Conservation (phyloP, 129 eudicot species). For the Flaveria trinervia region DNA sequence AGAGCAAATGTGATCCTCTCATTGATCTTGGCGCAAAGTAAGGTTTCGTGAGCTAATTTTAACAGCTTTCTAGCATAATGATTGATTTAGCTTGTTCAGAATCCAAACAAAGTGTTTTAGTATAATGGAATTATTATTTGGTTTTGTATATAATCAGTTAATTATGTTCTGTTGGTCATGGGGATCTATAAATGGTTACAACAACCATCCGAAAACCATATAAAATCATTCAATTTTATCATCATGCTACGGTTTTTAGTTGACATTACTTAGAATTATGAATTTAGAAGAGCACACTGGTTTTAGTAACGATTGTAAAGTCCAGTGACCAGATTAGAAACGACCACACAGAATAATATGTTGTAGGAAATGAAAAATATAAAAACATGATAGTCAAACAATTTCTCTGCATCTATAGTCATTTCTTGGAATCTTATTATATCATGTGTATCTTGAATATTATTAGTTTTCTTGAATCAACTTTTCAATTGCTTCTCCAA, state of each 20-base stretch:
- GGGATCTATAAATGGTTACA: not conserved
- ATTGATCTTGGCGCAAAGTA: slow-evolving; percentile 91
- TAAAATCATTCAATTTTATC: not conserved
- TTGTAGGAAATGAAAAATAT: not conserved
- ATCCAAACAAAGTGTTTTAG: not conserved
- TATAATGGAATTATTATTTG: not conserved
- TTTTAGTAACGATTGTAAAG: not conserved
- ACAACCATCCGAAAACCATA: not conserved
- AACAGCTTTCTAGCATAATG: slow-evolving; percentile 4
- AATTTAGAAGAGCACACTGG: not conserved
- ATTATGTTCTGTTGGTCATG: not conserved
- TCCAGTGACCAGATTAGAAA: not conserved
- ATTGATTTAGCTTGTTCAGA: not conserved
- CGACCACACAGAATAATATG: not conserved
- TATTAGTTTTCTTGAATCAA: not conserved
- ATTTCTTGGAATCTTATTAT: not conserved
- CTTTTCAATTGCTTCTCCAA: not conserved
- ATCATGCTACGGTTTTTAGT: not conserved
- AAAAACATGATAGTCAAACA: not conserved
- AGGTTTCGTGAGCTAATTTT: slow-evolving; percentile 33
- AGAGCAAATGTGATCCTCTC: slow-evolving; percentile 96
- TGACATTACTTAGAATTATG: not conserved
- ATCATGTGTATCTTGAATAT: not conserved
- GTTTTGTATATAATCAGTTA: not conserved
- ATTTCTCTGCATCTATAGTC: not conserved